Evolutionary conservation across 495 filamentous ascomycete genomes (phyloP).

Genomic region (Podospora sp.): DNA sequence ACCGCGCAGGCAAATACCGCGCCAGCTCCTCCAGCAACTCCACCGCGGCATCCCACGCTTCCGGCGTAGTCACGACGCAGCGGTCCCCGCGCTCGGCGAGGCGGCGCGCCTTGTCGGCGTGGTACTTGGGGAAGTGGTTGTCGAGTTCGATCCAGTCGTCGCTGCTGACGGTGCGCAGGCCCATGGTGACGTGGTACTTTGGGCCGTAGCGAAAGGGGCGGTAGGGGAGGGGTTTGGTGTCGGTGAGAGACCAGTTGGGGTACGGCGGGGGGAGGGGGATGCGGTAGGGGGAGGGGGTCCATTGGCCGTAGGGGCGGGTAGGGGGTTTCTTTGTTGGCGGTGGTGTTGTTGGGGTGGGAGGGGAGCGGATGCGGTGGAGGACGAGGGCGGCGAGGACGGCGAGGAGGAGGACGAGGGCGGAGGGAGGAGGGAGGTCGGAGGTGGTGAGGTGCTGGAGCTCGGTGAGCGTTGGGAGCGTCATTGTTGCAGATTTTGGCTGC

Average conservation of each 20-base stretch:
- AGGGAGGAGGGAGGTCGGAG: not conserved
- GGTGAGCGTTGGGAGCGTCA: not conserved
- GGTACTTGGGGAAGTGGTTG: conserved; percentile 76
- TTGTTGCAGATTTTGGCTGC: not conserved
- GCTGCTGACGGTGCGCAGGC: conserved; percentile 74
- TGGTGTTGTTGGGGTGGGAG: not conserved
- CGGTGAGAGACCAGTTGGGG: conserved; percentile 68
- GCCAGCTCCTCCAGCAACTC: conserved; percentile 79
- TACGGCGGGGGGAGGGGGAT: conserved; percentile 68
- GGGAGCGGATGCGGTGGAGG: not conserved
- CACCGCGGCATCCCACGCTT: conserved; percentile 74
- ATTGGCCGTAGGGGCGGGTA: conserved; percentile 51
- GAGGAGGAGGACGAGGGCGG: not conserved
- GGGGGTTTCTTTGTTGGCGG: conserved; percentile 10
- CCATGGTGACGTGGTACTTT: conserved; percentile 75
- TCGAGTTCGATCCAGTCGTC: conserved; percentile 91
- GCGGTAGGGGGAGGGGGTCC: conserved; percentile 70
- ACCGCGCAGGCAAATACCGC: conserved; percentile 77
- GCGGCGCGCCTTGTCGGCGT: conserved; percentile 70
- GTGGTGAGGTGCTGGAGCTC: not conserved
- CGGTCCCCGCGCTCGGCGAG: conserved; percentile 71
- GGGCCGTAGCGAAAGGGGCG: conserved; percentile 84
- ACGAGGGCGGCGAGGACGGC: not conserved
- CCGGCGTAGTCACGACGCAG: conserved; percentile 71
- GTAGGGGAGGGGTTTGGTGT: conserved; percentile 79